These are phyloP conservation scores for Withania somnifera DNA, from an alignment of 305 asterid species.

Conservation along the genomic window DNA sequence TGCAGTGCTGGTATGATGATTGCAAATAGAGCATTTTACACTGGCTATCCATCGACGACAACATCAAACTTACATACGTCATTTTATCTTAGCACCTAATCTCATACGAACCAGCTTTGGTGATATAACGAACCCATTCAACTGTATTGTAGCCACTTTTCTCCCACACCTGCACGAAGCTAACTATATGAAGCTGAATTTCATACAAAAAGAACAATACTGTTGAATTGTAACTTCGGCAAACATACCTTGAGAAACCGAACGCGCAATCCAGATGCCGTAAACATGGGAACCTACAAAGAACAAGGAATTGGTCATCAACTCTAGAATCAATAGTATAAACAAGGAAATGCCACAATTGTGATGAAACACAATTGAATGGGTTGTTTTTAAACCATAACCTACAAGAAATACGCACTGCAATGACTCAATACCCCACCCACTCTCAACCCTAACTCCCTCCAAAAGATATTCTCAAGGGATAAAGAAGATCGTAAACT, in stretches of 20 bases:
- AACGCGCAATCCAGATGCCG: slow-evolving; percentile 96
- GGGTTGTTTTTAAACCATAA: not conserved
- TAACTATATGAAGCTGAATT: not conserved
- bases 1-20: not conserved
- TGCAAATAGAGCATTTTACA: not conserved
- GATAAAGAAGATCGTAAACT: not conserved
- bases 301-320: not conserved
- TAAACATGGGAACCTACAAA: slow-evolving; percentile 95
- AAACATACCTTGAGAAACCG: slow-evolving; percentile 84
- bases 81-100: slow-evolving; percentile 58
- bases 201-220: not conserved
- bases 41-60: not conserved
- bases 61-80: not conserved
- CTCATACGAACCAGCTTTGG: slow-evolving; percentile 99
- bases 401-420: not conserved
- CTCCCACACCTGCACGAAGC: slow-evolving; percentile 84
- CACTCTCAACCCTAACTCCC: not conserved
- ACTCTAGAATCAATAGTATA: not conserved
- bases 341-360: not conserved
- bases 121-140: slow-evolving; percentile 99
- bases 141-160: slow-evolving; percentile 98
- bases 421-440: not conserved
- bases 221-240: not conserved
- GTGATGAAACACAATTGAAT: not conserved
- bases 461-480: not conserved